These are phyloP conservation scores for Datisca glomerata DNA, from an alignment of 306 rosid species.

Conservation along the genomic window DNA sequence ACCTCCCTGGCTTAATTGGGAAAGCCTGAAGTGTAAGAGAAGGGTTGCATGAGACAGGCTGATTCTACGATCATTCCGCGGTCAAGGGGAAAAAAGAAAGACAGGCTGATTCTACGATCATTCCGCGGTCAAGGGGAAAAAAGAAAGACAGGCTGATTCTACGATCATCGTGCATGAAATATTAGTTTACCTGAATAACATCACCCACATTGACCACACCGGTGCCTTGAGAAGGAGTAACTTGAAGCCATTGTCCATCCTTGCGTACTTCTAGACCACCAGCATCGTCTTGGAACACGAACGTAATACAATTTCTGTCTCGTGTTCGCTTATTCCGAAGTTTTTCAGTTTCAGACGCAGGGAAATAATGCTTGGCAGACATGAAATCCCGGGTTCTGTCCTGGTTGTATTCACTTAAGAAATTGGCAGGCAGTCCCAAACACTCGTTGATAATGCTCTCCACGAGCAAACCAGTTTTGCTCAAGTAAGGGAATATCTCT, in stretches of 20 bases:
- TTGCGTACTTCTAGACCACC: slow-evolving; percentile 33
- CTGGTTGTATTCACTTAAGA: slow-evolving; percentile 26
- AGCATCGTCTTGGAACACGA: slow-evolving; percentile 34
- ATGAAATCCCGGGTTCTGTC: slow-evolving; percentile 46
- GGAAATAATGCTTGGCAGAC: slow-evolving; percentile 20
- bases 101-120: slow-evolving; percentile 30
- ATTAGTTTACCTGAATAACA: slow-evolving; percentile 31
- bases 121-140: no score
- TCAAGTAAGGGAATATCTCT: slow-evolving; percentile 27
- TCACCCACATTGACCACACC: slow-evolving; percentile 44
- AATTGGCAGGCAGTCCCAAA: slow-evolving; percentile 35
- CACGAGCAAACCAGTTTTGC: slow-evolving; percentile 17
- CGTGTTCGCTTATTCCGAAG: slow-evolving; percentile 26
- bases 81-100: no score
- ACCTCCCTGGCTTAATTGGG: slow-evolving; percentile 45
- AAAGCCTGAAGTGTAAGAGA: slow-evolving; percentile 28
- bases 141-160: neutral
- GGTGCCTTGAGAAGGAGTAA: slow-evolving; percentile 23
- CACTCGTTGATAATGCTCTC: slow-evolving; percentile 34
- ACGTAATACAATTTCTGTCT: slow-evolving; percentile 31
- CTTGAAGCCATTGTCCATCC: slow-evolving; percentile 32
- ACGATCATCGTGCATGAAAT: slow-evolving; percentile 12
- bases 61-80: slow-evolving; percentile 39
- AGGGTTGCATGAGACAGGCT: neutral
- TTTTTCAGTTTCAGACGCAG: slow-evolving; percentile 22